A percentile compares a stretch with the other conserved stretches of the same genome.
These are phyloP conservation scores for Eurotiales sp. DNA, from an alignment of 2,329 filamentous ascomycete species.

Conservation along the genomic window DNA sequence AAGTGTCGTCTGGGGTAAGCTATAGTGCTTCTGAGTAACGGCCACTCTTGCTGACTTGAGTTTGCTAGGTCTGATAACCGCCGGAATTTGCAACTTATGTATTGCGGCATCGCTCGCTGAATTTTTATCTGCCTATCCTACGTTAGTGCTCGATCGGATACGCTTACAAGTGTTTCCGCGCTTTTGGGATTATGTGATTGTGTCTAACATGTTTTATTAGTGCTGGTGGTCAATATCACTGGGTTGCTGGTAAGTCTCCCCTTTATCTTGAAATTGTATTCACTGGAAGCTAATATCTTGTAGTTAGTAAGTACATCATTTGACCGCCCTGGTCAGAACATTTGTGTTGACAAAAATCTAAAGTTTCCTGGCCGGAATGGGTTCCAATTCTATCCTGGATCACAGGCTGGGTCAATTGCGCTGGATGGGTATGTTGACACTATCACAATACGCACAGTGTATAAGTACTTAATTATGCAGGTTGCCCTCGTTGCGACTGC, in stretches of 20 bases:
- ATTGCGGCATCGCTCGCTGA: slow-evolving; percentile 67
- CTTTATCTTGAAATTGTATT: background rate
- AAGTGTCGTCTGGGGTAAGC: slow-evolving; percentile 67
- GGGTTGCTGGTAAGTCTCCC: slow-evolving; percentile 55
- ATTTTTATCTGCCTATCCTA: slow-evolving; percentile 64
- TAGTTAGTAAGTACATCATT: slow-evolving; percentile 38
- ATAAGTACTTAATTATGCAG: slow-evolving; percentile 24
- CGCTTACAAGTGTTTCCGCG: background rate
- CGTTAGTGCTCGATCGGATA: slow-evolving; percentile 24
- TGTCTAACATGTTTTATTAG: slow-evolving; percentile 14
- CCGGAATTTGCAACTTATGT: slow-evolving; percentile 66
- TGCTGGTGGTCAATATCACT: slow-evolving; percentile 65
- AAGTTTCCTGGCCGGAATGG: slow-evolving; percentile 57
- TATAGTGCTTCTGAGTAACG: too few relatives aligned
- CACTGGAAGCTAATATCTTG: slow-evolving; percentile 4
- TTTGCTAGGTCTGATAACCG: slow-evolving; percentile 47
- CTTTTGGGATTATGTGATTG: background rate
- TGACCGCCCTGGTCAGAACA: too few relatives aligned
- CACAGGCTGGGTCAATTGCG: slow-evolving; percentile 66
- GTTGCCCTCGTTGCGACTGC: slow-evolving; percentile 63
- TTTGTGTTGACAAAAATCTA: background rate
- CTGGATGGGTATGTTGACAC: slow-evolving; percentile 58
- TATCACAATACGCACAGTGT: too few relatives aligned
- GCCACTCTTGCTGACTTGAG: background rate
- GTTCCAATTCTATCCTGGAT: slow-evolving; percentile 64